phyloP scores from a whole-genome alignment of 1,284 basidiomycete genomes.

The Lignosus rhinocerotis region DNA sequence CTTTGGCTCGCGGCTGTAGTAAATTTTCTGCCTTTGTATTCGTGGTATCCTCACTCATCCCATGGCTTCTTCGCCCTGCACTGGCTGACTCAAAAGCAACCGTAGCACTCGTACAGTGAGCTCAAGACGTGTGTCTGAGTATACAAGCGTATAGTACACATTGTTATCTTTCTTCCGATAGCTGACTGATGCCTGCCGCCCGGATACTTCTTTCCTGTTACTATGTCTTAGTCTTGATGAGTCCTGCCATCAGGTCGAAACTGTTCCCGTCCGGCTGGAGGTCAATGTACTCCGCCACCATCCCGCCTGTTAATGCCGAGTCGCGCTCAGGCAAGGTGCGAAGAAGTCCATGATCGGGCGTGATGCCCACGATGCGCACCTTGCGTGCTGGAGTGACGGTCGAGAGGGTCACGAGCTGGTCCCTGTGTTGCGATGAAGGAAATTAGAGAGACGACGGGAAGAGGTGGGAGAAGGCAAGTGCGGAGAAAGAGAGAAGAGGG shows the following conservation, averaged over 20 bases:
- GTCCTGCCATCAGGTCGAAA: slow-evolving; percentile 91
- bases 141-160: too few relatives aligned
- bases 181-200: background rate
- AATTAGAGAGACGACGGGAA: background rate
- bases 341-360: slow-evolving; percentile 83
- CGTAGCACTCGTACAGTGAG: too few relatives aligned
- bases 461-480: background rate
- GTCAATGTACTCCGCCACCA: slow-evolving; percentile 50
- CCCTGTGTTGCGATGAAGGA: slow-evolving; percentile 46
- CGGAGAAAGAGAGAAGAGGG: too few relatives aligned
- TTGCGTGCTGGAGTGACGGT: slow-evolving; percentile 68
- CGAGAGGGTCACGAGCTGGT: slow-evolving; percentile 83
- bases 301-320: slow-evolving; percentile 34
- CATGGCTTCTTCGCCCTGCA: too few relatives aligned
- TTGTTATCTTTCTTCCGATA: too few relatives aligned
- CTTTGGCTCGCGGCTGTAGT: too few relatives aligned
- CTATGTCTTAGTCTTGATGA: slow-evolving; percentile 70
- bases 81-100: too few relatives aligned
- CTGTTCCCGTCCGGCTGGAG: slow-evolving; percentile 96
- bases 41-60: too few relatives aligned
- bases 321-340: slow-evolving; percentile 71
- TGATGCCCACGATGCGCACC: slow-evolving; percentile 86
- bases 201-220: background rate
- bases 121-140: too few relatives aligned
- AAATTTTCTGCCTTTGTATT: too few relatives aligned